These are phyloP conservation scores for Sporothrix luriei DNA, from an alignment of 2,329 filamentous ascomycete genomes.

Conservation along the genomic window DNA sequence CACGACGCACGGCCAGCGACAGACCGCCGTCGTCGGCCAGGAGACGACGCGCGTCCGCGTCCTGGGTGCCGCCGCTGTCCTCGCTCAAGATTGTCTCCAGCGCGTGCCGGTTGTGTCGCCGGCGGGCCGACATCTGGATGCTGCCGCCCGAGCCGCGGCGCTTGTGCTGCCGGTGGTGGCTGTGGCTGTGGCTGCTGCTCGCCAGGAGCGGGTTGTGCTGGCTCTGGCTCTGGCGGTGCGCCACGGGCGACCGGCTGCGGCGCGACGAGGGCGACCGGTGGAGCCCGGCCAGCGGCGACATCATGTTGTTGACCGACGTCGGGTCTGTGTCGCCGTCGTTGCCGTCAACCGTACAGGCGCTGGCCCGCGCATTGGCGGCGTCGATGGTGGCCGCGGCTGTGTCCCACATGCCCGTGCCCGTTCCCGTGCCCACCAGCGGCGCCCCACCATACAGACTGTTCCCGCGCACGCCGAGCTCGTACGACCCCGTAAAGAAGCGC, in stretches of 20 bases:
- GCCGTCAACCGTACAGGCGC: background rate
- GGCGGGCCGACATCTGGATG: slow-evolving; percentile 46
- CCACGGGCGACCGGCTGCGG: slow-evolving; percentile 24
- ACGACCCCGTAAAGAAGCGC: slow-evolving; percentile 46
- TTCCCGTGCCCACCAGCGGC: background rate
- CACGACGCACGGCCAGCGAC: slow-evolving; percentile 32
- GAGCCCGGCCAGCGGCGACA: background rate
- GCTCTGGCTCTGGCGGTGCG: slow-evolving; percentile 26
- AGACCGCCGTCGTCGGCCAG: background rate
- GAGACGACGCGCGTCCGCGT: slow-evolving; percentile 41
- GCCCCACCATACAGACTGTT: slow-evolving; percentile 18
- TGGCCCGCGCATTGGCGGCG: background rate
- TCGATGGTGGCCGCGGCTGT: background rate
- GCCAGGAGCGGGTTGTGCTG: slow-evolving; percentile 26
- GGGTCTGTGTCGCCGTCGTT: slow-evolving; percentile 31
- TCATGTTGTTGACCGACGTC: slow-evolving; percentile 26
- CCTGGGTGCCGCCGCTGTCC: slow-evolving; percentile 38
- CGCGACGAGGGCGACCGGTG: background rate
- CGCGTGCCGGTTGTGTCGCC: slow-evolving; percentile 40
- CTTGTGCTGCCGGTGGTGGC: slow-evolving; percentile 8
- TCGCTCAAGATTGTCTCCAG: slow-evolving; percentile 47
- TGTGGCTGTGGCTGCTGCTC: no score
- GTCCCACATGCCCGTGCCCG: no score
- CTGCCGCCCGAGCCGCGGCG: slow-evolving; percentile 56
- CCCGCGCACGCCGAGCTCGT: slow-evolving; percentile 38